These are phyloP conservation scores for Bisporella sp. DNA, from an alignment of 2,329 filamentous ascomycete genomes.

Conservation along the genomic window DNA sequence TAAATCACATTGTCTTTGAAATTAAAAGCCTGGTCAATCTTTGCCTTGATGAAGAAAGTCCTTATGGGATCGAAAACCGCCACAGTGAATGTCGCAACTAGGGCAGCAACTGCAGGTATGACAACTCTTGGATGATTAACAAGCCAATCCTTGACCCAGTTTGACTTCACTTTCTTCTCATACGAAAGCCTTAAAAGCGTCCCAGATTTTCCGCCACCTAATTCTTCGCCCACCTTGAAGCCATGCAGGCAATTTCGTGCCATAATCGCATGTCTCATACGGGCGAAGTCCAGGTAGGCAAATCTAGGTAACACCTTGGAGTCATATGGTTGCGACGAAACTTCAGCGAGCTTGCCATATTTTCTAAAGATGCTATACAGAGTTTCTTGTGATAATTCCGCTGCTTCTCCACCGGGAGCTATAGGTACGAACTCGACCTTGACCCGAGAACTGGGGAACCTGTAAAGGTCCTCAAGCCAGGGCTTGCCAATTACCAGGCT, in stretches of 20 bases:
- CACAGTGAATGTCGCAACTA: constrained; percentile 77
- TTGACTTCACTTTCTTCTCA: constrained; percentile 67
- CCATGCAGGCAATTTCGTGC: constrained; percentile 70
- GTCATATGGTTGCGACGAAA: constrained; percentile 73
- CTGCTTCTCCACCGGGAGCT: constrained; percentile 60
- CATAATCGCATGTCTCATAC: constrained; percentile 35
- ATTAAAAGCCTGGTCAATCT: constrained; percentile 72
- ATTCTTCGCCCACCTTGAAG: constrained; percentile 59
- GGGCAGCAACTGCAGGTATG: constrained; percentile 72
- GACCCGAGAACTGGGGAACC: constrained; percentile 68
- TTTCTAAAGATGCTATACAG: constrained; percentile 81
- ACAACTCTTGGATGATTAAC: constrained; percentile 80
- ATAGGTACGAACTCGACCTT: constrained; percentile 80
- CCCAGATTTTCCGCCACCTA: constrained; percentile 67
- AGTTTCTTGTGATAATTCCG: constrained; percentile 78
- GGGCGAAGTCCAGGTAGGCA: constrained; percentile 71
- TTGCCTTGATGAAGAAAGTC: constrained; percentile 84
- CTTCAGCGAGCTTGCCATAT: constrained; percentile 88
- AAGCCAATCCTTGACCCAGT: constrained; percentile 84
- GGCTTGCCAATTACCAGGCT: constrained; percentile 75
- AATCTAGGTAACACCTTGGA: constrained; percentile 79
- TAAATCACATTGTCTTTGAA: constrained; percentile 67
- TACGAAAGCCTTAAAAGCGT: constrained; percentile 79
- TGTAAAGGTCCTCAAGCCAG: constrained; percentile 89
- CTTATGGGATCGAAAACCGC: constrained; percentile 91